Base-by-base conservation (phyloP, 2,329 filamentous ascomycete genomes). In the Pyricularia grisea region DNA sequence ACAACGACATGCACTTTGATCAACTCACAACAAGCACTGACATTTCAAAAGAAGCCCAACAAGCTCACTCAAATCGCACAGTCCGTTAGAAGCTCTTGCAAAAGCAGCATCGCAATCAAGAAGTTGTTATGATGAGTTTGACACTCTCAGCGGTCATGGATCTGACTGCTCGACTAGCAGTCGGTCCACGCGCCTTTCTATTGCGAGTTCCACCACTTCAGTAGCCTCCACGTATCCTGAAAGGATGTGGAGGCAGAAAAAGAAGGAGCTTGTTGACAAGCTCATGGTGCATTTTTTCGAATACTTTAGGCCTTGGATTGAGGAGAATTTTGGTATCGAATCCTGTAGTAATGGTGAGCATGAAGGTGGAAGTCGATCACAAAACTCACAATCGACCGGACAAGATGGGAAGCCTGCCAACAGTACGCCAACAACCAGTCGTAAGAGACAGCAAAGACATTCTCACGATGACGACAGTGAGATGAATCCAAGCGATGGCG, bases 261-360 rank as follows among this genome's bases (percentile, higher is more conserved):
- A 74, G 70, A 70, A 73, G 67, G 70, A 71, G 68, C 73, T 74
- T 25, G 66, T 75, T 17, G 72, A 71, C n/a, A 70, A 36, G 74
- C 73, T 72, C 72, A 75, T 75, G 74, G 72, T 69, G 25, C 72
- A 55, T 70, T 68, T 69, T 74, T 50, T 63, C 64, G 27, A 65
- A 60, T 61, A 67, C 20, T 69, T 75, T 67, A 65, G 74, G 55
- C 63, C 68, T 72, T 74, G 74, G 71, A 71, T 75, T 72, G 69
- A 74, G 14, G 69, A 66, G 67, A 33, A 33, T 42, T 67, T 67
- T 65, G 58, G 65, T 65, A 28, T 69, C 20, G 63, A 66, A 23
- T 61, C 33, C 68, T 67, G 70, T 65, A 70, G n/a, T 20, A 50
- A 31, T 30, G 42, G 30, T 7, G 50, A 23, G 70, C 65, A 25